Evolutionary conservation across 2,329 filamentous ascomycete species (phyloP).

Genomic region (Pestalotiopsis sp.): DNA sequence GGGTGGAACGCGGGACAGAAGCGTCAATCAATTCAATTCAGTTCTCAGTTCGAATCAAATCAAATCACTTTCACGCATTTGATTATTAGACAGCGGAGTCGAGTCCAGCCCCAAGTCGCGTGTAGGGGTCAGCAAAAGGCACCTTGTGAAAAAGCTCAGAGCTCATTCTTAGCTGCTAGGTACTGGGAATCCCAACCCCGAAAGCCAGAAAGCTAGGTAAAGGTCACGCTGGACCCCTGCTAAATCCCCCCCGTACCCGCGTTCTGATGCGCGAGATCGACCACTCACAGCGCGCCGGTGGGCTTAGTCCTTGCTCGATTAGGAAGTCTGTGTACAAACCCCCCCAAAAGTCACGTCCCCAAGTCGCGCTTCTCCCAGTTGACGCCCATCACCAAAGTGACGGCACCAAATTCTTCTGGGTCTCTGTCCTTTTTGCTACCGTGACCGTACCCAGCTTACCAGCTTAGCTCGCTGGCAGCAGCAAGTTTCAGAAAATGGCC

Average conservation of each 20-base stretch:
- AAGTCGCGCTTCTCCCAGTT: neutral
- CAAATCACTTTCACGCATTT: neutral
- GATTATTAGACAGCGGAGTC: neutral
- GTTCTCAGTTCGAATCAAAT: neutral
- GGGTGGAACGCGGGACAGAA: neutral
- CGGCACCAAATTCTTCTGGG: constrained; percentile 6
- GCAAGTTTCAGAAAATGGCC: too few relatives aligned
- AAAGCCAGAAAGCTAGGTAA: neutral
- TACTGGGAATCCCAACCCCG: neutral
- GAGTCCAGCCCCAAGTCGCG: constrained; percentile 1
- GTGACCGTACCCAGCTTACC: too few relatives aligned
- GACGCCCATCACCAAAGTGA: constrained; percentile 11
- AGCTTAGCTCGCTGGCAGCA: too few relatives aligned
- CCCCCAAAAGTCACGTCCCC: neutral
- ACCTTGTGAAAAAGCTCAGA: neutral
- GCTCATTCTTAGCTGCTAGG: neutral
- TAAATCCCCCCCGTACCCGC: neutral
- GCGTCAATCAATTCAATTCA: neutral
- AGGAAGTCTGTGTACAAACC: constrained; percentile 11
- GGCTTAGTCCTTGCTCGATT: constrained; percentile 3
- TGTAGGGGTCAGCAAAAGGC: neutral
- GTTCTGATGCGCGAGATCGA: neutral
- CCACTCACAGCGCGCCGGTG: constrained; percentile 12
- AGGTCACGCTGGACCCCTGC: constrained; percentile 9
- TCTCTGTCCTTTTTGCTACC: neutral